Percentiles rank a stretch among this genome's conserved stretches.
Evolutionary conservation across 169 alveolate genomes (phyloP).

Genomic region (Plasmodium billcollinsi): DNA sequence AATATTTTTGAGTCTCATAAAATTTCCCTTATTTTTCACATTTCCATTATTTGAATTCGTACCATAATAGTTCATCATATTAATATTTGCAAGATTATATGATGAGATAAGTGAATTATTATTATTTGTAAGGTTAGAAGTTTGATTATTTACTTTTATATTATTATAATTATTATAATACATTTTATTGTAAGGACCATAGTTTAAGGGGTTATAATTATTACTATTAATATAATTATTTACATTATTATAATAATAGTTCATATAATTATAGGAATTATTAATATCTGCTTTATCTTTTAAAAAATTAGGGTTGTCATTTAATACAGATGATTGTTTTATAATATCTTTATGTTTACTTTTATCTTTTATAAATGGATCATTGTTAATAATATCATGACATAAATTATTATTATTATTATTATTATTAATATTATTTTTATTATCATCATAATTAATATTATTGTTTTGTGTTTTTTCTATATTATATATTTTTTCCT

Average conservation of each 20-base stretch:
- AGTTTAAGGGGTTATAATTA: background rate
- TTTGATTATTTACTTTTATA: background rate
- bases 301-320: background rate
- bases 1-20: background rate
- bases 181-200: background rate
- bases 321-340: background rate
- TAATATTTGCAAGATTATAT: background rate
- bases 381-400: background rate
- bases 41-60: conserved; percentile 16
- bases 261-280: background rate
- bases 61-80: background rate
- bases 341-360: background rate
- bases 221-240: background rate
- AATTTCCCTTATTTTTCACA: conserved; percentile 22
- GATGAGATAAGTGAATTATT: background rate
- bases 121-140: background rate
- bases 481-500: conserved; percentile 7
- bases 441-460: background rate
- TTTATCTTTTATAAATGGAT: background rate
- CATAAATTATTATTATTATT: background rate
- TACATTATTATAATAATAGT: background rate
- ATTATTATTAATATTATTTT: background rate
- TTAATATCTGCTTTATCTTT: background rate
- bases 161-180: conserved; percentile 9
- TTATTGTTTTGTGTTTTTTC: background rate